Base-by-base conservation (phyloP, 2,329 filamentous ascomycete species). In the Talaromyces sp. region DNA sequence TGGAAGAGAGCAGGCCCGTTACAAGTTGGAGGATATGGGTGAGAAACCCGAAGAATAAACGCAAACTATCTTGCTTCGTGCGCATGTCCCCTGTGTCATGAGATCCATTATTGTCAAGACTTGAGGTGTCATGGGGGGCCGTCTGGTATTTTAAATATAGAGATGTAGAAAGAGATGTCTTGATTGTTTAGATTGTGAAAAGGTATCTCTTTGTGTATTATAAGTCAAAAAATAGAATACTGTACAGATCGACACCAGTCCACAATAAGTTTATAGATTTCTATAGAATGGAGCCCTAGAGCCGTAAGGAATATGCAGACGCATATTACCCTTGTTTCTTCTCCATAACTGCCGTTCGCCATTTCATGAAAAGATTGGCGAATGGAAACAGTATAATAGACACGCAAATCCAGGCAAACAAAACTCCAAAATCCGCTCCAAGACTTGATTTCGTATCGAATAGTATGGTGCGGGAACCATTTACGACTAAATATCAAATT, bases 361-460 rank as follows among this genome's bases (percentile, higher is more conserved):
- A 79, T 15, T 75, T 67, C 76, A 79, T 76, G 49, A 78, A 71
- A 53, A 75, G 76, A 64, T 75, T 78, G 59, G 75, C 77, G 2
- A 84, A 64, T 0, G 83, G 84, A 67, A 86, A 87, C 8, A 87
- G 63, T 0, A 70, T 67, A 0, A 81, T 81, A 61, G 84, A 84
- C 4, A 85, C 71, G 0, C 76, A 82, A 1, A 72, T 73, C 63
- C 63, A 64, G 0, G 81, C 81, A 62, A 87, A 81, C 51, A 89
- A 69, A 1, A 88, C 73, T 0, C 82, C 85, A 70, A 88, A 84
- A 64, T 88, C 83, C 2, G 87, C 70, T 0, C 84, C 85, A 56
- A 88, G 83, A 15, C 79, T 71, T 0, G 82, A 84, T 63, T 85
- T 82, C 6, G 84, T 72, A 59, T 84, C 85, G 64, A 89, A 88